A percentile compares a stretch with the other conserved stretches of the same genome.
phyloP scores from a whole-genome alignment of 2,329 filamentous ascomycete genomes.

The Emmonsiellopsis sp. region DNA sequence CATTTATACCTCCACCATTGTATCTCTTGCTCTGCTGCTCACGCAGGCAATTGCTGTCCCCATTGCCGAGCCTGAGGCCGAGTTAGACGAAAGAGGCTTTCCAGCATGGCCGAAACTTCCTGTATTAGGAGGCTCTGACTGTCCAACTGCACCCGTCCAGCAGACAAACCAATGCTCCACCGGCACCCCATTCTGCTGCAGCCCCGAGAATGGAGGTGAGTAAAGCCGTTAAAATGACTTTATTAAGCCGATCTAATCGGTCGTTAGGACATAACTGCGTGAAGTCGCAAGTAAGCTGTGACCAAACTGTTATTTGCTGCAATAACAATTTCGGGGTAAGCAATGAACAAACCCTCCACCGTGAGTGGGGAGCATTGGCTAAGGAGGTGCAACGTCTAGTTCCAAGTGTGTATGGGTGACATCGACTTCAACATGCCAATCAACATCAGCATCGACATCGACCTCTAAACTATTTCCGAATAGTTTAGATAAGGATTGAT shows the following conservation, averaged over 20 bases:
- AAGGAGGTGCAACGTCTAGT: not conserved
- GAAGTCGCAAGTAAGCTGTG: constrained; percentile 5
- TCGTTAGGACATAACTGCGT: constrained; percentile 8
- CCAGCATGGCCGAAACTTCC: not conserved
- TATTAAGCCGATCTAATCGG: not conserved
- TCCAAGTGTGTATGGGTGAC: constrained; percentile 11
- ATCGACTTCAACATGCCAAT: constrained; percentile 14
- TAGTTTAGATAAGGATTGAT: not conserved
- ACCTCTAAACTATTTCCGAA: constrained; percentile 1
- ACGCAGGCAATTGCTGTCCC: constrained; percentile 9
- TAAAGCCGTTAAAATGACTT: not conserved
- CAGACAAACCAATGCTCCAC: constrained; percentile 8
- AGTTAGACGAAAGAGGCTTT: not conserved
- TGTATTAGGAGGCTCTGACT: not conserved
- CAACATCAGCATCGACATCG: constrained; percentile 8
- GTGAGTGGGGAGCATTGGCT: not conserved
- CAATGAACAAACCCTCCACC: not conserved
- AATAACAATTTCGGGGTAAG: constrained; percentile 11
- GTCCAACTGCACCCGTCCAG: not conserved
- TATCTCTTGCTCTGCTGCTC: constrained; percentile 8
- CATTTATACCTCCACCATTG: constrained; percentile 4
- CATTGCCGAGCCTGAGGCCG: constrained; percentile 4
- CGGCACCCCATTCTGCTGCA: constrained; percentile 8
- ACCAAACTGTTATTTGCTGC: constrained; percentile 10
- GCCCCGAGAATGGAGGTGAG: constrained; percentile 8